phyloP scores from a whole-genome alignment of 148 eudicot genomes.

The Vaccinium macrocarpon region DNA sequence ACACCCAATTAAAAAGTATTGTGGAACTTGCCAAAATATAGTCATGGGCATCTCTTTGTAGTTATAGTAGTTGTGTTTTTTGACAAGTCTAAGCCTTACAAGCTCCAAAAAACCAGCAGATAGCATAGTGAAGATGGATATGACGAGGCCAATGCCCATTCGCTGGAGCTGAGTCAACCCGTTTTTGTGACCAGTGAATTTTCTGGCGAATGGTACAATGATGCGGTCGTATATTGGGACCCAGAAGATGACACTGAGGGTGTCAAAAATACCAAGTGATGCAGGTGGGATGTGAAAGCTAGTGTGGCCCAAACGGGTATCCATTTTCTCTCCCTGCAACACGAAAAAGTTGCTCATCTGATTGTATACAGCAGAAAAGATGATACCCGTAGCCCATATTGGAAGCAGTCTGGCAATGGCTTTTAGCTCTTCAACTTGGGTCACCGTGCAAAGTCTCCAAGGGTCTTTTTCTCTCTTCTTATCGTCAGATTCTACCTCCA shows the following conservation, averaged over 20 bases:
- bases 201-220: conserved; percentile 45
- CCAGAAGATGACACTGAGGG: conserved; percentile 46
- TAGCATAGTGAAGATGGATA: conserved; percentile 51
- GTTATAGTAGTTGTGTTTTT: conserved; percentile 20
- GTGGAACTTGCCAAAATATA: conserved; percentile 57
- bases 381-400: conserved; percentile 63
- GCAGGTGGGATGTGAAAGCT: conserved; percentile 48
- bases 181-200: conserved; percentile 36
- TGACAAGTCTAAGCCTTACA: conserved; percentile 25
- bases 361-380: conserved; percentile 54
- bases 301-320: conserved; percentile 34
- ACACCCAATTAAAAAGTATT: conserved; percentile 49
- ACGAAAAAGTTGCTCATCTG: conserved; percentile 57
- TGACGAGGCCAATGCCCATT: conserved; percentile 54
- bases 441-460: conserved; percentile 58
- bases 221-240: conserved; percentile 49
- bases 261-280: conserved; percentile 39
- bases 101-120: conserved; percentile 49
- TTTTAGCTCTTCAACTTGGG: conserved; percentile 65
- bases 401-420: conserved; percentile 50
- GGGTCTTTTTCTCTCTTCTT: conserved; percentile 19
- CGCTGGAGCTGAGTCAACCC: conserved; percentile 55
- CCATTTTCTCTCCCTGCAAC: conserved; percentile 47
- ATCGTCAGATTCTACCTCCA: conserved; percentile 17
- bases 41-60: conserved; percentile 19